These are phyloP conservation scores for Verticillium zaregamsianum DNA, from an alignment of 2,329 filamentous ascomycete genomes.

Conservation along the genomic window DNA sequence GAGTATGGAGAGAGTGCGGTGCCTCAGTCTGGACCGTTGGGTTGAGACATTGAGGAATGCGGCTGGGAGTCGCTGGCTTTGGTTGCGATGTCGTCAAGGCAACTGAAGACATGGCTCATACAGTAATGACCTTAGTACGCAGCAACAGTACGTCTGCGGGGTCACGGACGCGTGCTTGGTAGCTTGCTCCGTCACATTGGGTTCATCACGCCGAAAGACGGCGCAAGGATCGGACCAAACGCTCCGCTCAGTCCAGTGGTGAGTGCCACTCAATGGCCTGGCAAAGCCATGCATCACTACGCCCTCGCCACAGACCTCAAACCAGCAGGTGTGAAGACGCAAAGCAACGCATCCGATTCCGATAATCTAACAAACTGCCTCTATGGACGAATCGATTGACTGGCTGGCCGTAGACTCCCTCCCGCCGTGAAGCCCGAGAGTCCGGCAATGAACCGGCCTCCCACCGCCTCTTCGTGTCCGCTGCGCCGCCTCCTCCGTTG, in stretches of 20 bases:
- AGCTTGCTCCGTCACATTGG: too few relatives aligned
- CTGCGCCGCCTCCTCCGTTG: background rate
- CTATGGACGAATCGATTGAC: slow-evolving; percentile 4
- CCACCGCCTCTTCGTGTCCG: background rate
- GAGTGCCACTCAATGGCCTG: too few relatives aligned
- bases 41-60: background rate
- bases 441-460: background rate
- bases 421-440: background rate
- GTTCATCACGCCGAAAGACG: too few relatives aligned
- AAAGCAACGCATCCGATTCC: slow-evolving; percentile 2
- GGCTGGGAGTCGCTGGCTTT: background rate
- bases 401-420: background rate
- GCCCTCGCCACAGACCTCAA: too few relatives aligned
- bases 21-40: background rate
- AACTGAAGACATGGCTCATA: background rate
- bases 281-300: too few relatives aligned
- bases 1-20: background rate
- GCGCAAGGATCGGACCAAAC: too few relatives aligned
- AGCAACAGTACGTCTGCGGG: too few relatives aligned
- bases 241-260: too few relatives aligned
- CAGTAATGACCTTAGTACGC: background rate
- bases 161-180: too few relatives aligned
- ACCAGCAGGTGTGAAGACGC: background rate
- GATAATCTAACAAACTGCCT: slow-evolving; percentile 4
- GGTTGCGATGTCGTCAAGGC: background rate